A percentile compares a stretch with the other conserved stretches of the same genome.
Evolutionary conservation across 148 eudicot genomes (phyloP).

Genomic region (Limonium bicolor): DNA sequence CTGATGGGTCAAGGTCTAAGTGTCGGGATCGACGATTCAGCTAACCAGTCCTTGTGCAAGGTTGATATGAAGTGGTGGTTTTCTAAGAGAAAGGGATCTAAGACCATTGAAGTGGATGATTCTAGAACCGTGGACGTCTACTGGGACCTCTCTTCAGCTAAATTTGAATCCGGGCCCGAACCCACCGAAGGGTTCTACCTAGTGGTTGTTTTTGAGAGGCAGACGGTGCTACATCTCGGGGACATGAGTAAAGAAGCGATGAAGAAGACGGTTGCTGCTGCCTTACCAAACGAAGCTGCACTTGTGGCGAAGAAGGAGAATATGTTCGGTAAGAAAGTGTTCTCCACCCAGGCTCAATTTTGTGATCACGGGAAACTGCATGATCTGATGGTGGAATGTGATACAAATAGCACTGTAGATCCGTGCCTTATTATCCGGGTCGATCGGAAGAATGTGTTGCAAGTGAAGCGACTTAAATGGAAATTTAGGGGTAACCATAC

Average conservation of each 20-base stretch:
- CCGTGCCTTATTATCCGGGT: conserved; percentile 34
- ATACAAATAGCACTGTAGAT: conserved; percentile 21
- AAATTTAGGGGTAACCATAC: conserved; percentile 48
- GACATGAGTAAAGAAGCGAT: conserved; percentile 48
- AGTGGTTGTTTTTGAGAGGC: conserved; percentile 31
- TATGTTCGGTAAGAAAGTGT: conserved; percentile 37
- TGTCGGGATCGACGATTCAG: conserved; percentile 39
- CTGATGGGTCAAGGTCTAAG: conserved; percentile 55
- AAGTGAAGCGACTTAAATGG: conserved; percentile 39
- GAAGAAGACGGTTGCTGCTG: conserved; percentile 23
- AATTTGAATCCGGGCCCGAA: conserved; percentile 46
- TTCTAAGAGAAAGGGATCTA: conserved; percentile 10
- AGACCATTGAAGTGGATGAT: conserved; percentile 3
- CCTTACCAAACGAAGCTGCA: conserved; percentile 17
- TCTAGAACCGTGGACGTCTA: conserved; percentile 28
- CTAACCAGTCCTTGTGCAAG: conserved; percentile 9
- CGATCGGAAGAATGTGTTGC: conserved; percentile 43
- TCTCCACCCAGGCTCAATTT: conserved; percentile 30
- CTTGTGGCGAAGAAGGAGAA: conserved; percentile 38
- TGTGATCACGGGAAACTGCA: conserved; percentile 27
- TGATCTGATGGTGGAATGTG: conserved; percentile 47
- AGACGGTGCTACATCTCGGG: conserved; percentile 35
- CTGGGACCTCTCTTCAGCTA: conserved; percentile 49
- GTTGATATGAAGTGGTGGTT: conserved; percentile 13
- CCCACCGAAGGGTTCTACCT: conserved; percentile 45